These are phyloP conservation scores for Ampelomyces quisqualis DNA, from an alignment of 2,329 filamentous ascomycete genomes.

Conservation along the genomic window DNA sequence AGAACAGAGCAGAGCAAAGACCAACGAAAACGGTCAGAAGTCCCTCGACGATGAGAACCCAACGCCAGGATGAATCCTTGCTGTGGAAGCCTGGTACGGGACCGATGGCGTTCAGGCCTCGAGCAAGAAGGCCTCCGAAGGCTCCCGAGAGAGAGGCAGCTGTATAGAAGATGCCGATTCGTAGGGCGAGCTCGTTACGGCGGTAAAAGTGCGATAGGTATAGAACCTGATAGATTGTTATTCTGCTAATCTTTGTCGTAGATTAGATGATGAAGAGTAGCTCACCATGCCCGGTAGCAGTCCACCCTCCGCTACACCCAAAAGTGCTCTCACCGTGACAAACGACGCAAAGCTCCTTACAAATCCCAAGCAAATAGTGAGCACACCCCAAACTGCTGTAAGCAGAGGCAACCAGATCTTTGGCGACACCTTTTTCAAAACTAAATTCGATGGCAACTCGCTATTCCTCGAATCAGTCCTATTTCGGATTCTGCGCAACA, in stretches of 20 bases:
- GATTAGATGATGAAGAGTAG: neutral
- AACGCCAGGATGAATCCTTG: too few species aligned
- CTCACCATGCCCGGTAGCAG: conserved; percentile 64
- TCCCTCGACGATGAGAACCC: conserved; percentile 65
- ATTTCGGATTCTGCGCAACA: neutral
- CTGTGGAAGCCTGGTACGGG: conserved; percentile 55
- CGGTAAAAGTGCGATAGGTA: conserved; percentile 66
- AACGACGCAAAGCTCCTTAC: conserved; percentile 59
- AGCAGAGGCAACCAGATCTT: conserved; percentile 62
- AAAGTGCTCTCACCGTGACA: conserved; percentile 60
- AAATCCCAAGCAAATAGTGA: conserved; percentile 60
- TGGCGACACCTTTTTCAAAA: conserved; percentile 63
- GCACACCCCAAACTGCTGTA: conserved; percentile 59
- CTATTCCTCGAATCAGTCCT: conserved; percentile 37
- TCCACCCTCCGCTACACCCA: conserved; percentile 65
- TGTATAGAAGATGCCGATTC: conserved; percentile 69
- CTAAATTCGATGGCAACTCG: conserved; percentile 64
- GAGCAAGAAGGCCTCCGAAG: conserved; percentile 63
- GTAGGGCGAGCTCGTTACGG: conserved; percentile 59
- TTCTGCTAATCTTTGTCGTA: neutral
- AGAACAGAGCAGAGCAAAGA: conserved; percentile 52
- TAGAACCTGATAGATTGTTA: conserved; percentile 38
- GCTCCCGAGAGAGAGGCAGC: conserved; percentile 65
- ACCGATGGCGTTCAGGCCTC: conserved; percentile 62
- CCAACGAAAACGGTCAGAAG: conserved; percentile 57